phyloP scores from a whole-genome alignment of 2,329 filamentous ascomycete genomes.

The Clarireedia homoeocarpa region DNA sequence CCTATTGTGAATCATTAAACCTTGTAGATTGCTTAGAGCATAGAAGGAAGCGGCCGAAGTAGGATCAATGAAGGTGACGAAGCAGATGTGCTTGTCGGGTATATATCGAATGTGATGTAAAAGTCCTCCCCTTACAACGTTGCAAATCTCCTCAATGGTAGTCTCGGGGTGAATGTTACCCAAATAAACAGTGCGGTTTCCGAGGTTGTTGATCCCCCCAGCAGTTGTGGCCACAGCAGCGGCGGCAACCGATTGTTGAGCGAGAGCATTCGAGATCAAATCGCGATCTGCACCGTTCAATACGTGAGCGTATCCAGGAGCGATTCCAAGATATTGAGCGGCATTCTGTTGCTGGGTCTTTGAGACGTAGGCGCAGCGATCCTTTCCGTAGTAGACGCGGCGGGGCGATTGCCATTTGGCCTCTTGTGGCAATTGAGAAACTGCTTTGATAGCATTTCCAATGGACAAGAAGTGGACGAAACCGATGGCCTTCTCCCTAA shows the following conservation, averaged over 20 bases:
- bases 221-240: constrained; percentile 94
- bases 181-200: constrained; percentile 94
- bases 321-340: constrained; percentile 94
- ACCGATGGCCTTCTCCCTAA: constrained; percentile 94
- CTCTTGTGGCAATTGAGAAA: constrained; percentile 92
- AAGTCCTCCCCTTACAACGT: constrained; percentile 90
- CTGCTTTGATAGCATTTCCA: constrained; percentile 96
- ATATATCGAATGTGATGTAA: constrained; percentile 98
- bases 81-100: constrained; percentile 99
- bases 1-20: constrained; percentile 98
- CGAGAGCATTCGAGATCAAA: constrained; percentile 89
- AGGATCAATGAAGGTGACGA: constrained; percentile 98
- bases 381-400: constrained; percentile 97
- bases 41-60: constrained; percentile 98
- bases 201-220: constrained; percentile 93
- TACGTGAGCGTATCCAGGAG: constrained; percentile 92
- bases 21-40: constrained; percentile 92
- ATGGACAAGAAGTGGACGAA: constrained; percentile 98
- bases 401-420: constrained; percentile 93
- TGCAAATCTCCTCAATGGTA: constrained; percentile 98
- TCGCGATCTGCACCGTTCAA: constrained; percentile 94
- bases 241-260: constrained; percentile 94
- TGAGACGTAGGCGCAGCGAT: constrained; percentile 95
- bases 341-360: constrained; percentile 99
- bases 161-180: constrained; percentile 99